Base-by-base conservation (phyloP, 140 eudicot genomes). In the Stevia rebaudiana region DNA sequence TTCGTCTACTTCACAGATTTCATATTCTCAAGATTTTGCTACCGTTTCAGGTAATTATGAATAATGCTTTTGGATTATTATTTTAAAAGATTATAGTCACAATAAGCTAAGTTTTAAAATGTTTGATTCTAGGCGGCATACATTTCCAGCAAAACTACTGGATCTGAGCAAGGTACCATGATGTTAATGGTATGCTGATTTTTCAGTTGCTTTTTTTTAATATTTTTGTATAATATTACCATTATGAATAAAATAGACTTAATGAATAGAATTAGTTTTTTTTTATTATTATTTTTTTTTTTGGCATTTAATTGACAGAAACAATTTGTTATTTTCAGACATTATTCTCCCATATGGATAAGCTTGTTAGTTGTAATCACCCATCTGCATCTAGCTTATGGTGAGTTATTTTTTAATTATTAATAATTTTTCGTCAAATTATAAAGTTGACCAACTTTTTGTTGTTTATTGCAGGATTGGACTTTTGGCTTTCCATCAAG, bases 131-230 rank as follows among this genome's bases (percentile, higher is more conserved):
- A 91, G 98, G 96, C 86, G 9, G 82, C 87, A 40, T 82, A 84
- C 75, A 84, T 91, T 67, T 75, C 85, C 74, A 60, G 74, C 63
- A 89, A 76, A 19, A 67, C 69, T 21, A 50, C 46, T 65, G 65
- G 73, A 65, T 71, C 74, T 64, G 79, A 43, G 21, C 50, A 74
- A 67, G 40, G 50, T 66, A 40, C 86, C 54, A 64, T 52, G 69
- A 84, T 92, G 89, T 68, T 87, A 79, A 88, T 92, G 98, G 98
- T 92, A 76, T 77, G 68, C n/a, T n/a, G n/a, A n/a, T n/a, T n/a
- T n/a, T 61, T 56, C 57, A 42, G 42, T 33, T 31, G 60, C 44
- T 51, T 56, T 57, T 65, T 53, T 63, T 33, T 53, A 33, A 15
- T 33, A 33, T 48, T 48, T 22, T 13, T 18, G 59, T 12, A 31